Evolutionary conservation across 805 yeast genomes (phyloP).

Genomic region (Candida chauliodis): DNA sequence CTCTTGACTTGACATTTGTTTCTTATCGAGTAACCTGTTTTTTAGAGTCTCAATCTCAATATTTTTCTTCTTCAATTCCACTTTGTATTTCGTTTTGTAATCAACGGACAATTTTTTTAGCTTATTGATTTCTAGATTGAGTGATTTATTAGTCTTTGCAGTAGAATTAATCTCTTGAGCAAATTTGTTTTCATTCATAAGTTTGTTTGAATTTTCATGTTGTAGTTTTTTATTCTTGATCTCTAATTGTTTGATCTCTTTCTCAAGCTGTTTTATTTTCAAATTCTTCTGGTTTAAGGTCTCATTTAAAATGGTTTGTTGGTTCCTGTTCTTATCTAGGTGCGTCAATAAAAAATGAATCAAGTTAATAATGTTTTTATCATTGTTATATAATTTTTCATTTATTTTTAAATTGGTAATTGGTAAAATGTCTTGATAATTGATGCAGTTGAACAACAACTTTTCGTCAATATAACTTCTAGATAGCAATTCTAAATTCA

Average conservation of each 20-base stretch:
- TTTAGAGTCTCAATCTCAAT: slow-evolving; percentile 31
- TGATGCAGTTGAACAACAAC: slow-evolving; percentile 30
- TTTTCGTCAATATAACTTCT: slow-evolving; percentile 33
- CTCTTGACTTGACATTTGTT: slow-evolving; percentile 25
- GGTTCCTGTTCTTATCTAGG: slow-evolving; percentile 30
- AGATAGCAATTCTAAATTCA: slow-evolving; percentile 31
- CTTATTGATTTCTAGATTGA: slow-evolving; percentile 25
- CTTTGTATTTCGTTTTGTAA: slow-evolving; percentile 29
- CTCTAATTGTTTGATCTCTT: slow-evolving; percentile 20
- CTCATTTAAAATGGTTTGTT: slow-evolving; percentile 27
- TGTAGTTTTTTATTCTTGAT: slow-evolving; percentile 12
- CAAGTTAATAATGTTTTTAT: slow-evolving; percentile 34
- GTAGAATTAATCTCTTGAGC: slow-evolving; percentile 16
- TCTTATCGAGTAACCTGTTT: slow-evolving; percentile 28
- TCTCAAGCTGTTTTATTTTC: slow-evolving; percentile 21
- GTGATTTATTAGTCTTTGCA: slow-evolving; percentile 19
- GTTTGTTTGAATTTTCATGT: slow-evolving; percentile 9
- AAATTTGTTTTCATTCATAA: slow-evolving; percentile 18
- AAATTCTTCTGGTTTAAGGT: slow-evolving; percentile 26
- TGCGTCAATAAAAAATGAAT: slow-evolving; percentile 30
- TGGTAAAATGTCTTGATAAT: slow-evolving; percentile 27
- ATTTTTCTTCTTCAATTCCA: slow-evolving; percentile 32
- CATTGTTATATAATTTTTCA: slow-evolving; percentile 32
- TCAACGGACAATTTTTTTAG: slow-evolving; percentile 28
- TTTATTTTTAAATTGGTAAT: slow-evolving; percentile 20